Conservation (phyloP, 1,139 yeast genomes). For the Pichia kudriavzevii region DNA sequence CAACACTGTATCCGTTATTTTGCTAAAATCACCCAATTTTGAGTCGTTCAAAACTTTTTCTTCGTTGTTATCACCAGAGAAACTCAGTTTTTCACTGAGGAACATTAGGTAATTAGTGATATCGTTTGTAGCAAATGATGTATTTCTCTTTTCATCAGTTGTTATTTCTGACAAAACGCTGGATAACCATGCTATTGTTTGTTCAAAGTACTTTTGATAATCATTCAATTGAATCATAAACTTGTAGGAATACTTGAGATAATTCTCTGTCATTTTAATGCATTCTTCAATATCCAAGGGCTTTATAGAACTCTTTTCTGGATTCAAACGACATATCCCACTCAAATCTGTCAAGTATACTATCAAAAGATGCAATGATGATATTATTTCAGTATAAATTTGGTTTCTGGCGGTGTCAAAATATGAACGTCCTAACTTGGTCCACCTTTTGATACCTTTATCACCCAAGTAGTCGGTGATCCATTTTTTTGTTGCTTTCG, state of each 20-base stretch:
- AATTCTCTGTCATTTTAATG: conserved; percentile 28
- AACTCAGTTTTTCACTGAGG: conserved; percentile 13
- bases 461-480: conserved; percentile 52
- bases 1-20: conserved; percentile 13
- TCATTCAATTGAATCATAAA: conserved; percentile 42
- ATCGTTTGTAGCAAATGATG: conserved; percentile 19
- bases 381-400: conserved; percentile 44
- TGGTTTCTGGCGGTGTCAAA: conserved; percentile 43
- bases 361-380: conserved; percentile 52
- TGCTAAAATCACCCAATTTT: conserved; percentile 13
- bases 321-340: conserved; percentile 34
- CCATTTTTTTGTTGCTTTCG: conserved; percentile 43
- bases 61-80: background rate
- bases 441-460: conserved; percentile 56
- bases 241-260: conserved; percentile 34
- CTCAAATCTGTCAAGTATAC: conserved; percentile 41
- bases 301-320: conserved; percentile 29
- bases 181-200: conserved; percentile 43
- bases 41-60: conserved; percentile 4
- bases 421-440: conserved; percentile 39
- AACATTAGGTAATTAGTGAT: conserved; percentile 22
- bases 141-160: conserved; percentile 22
- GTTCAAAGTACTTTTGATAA: conserved; percentile 45
- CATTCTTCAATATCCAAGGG: conserved; percentile 26
- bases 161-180: conserved; percentile 27